Evolutionary conservation across 2,329 filamentous ascomycete genomes (phyloP).

Genomic region (Macrophomina pseudophaseolina): DNA sequence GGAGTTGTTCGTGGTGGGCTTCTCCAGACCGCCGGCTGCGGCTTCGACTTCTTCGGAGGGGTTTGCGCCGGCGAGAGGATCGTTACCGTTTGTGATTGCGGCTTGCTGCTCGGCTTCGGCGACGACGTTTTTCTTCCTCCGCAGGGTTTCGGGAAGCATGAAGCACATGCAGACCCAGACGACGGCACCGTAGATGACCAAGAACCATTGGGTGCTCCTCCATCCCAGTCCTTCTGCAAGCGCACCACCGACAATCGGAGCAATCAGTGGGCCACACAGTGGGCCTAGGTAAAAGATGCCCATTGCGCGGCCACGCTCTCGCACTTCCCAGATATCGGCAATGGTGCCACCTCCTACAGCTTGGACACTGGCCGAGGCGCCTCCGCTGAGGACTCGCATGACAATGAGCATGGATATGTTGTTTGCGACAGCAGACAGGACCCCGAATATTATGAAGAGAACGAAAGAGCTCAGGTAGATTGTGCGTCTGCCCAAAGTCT

Average conservation of each 20-base stretch:
- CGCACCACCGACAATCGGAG: constrained; percentile 46
- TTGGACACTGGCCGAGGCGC: constrained; percentile 45
- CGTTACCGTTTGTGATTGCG: constrained; percentile 3
- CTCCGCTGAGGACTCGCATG: constrained; percentile 43
- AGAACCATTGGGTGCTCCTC: constrained; percentile 48
- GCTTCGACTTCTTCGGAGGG: constrained; percentile 17
- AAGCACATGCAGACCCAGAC: constrained; percentile 42
- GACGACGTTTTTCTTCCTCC: constrained; percentile 20
- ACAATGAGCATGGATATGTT: constrained; percentile 46
- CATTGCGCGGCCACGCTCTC: constrained; percentile 45
- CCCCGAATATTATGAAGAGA: constrained; percentile 40
- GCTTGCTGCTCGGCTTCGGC: constrained; percentile 28
- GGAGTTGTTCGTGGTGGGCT: neutral
- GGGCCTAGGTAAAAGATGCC: constrained; percentile 47
- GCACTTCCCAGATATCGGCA: constrained; percentile 46
- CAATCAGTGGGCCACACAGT: constrained; percentile 44
- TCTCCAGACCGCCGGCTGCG: constrained; percentile 16
- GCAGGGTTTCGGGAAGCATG: constrained; percentile 41
- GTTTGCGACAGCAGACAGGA: constrained; percentile 41
- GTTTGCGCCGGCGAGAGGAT: constrained; percentile 17
- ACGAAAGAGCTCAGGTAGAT: constrained; percentile 45
- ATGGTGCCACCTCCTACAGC: constrained; percentile 46
- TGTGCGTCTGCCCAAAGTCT: constrained; percentile 42
- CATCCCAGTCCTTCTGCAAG: constrained; percentile 41
- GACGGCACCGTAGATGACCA: constrained; percentile 44